Base-by-base conservation (phyloP, 1,284 basidiomycete genomes). In the Ganoderma sinense region DNA sequence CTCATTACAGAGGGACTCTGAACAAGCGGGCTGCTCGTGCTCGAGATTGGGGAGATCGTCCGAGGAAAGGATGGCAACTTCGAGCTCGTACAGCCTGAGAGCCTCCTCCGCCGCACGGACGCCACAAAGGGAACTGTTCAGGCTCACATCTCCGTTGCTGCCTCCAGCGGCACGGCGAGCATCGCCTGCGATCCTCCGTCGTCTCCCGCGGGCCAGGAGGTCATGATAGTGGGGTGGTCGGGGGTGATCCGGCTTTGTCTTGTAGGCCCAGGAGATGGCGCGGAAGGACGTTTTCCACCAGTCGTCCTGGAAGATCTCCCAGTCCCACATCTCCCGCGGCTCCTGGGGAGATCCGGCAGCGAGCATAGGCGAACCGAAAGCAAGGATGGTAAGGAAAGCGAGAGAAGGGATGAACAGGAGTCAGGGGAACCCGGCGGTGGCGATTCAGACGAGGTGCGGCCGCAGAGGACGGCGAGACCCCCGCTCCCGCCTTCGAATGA, bases 201-300 rank as follows among this genome's bases (percentile, higher is more conserved):
- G 67, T 59, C 66, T 65, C 39, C 72, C 70, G 56, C 75, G 73
- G 6, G 68, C 74, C 8, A 76, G 68, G 26, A 69, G 72, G 61
- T 77, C 74, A 61, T 76, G 76, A 67, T 78, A 79, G 51, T 75
- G 74, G 26, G 76, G 76, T 26, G 78, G 78, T n/a, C 75, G 69
- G 14, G 79, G 73, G 60, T 76, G 71, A 39, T 53, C 64, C 40
- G 71, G 71, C 70, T 71, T 71, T 63, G 72, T 66, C 59, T 72
- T 73, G 67, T 76, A 78, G 1, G 76, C 67, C 79, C 79, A 79
- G 11, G 75, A 73, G 61, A 78, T 73, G 39, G 73, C 69, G 33
- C 68, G 69, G 48, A 75, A 77, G 53, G 76, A 75, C 53, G 72
- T 71, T 71, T 70, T 74, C 77, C 76, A 77, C 77, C 73, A 77